Percentiles rank a stretch among this genome's conserved stretches.
These are phyloP conservation scores for Paraphaeosphaeria minitans DNA, from an alignment of 2,329 filamentous ascomycete species.

Conservation along the genomic window DNA sequence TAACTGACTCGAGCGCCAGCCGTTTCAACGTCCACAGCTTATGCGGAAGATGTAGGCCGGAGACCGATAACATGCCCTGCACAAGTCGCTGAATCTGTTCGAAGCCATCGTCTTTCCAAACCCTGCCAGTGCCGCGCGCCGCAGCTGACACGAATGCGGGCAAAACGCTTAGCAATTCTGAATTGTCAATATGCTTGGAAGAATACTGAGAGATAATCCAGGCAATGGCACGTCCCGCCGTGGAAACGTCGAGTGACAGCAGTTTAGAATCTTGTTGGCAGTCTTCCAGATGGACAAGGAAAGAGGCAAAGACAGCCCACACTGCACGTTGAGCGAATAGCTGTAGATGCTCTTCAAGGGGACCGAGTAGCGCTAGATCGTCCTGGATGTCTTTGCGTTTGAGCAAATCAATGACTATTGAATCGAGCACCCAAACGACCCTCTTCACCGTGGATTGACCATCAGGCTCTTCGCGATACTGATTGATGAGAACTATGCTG, in stretches of 20 bases:
- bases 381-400: conserved; percentile 28
- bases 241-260: conserved; percentile 16
- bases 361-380: conserved; percentile 30
- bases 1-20: conserved; percentile 43
- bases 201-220: conserved; percentile 33
- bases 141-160: conserved; percentile 39
- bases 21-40: conserved; percentile 44
- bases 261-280: conserved; percentile 7
- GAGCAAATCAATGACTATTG: conserved; percentile 30
- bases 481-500: conserved; percentile 39
- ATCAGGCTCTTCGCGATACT: conserved; percentile 21
- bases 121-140: conserved; percentile 43
- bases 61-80: conserved; percentile 31
- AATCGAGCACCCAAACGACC: conserved; percentile 32
- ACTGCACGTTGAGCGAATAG: conserved; percentile 37
- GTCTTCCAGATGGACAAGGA: conserved; percentile 30
- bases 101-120: conserved; percentile 42
- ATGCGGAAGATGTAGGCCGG: conserved; percentile 31
- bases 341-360: conserved; percentile 32
- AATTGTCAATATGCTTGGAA: conserved; percentile 25
- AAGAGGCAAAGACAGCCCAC: conserved; percentile 33
- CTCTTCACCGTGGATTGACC: conserved; percentile 21
- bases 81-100: conserved; percentile 39
- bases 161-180: conserved; percentile 29
- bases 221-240: conserved; percentile 22